Base-by-base conservation (phyloP, 1,284 basidiomycete species). In the Rhodofomes roseus region DNA sequence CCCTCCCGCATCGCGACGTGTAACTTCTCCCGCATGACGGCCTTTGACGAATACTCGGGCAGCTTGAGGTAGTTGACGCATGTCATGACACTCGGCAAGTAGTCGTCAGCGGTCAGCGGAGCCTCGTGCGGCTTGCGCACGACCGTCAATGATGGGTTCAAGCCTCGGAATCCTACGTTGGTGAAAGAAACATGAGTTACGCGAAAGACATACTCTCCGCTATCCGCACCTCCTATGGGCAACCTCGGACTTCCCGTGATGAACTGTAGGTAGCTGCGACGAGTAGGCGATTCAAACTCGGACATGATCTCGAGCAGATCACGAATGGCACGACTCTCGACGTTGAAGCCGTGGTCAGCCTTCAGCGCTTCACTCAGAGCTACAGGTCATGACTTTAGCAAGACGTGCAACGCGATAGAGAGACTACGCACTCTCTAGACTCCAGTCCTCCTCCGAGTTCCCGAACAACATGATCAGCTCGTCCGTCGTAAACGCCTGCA, bases 51-150 rank as follows among this genome's bases (percentile, higher is more conserved):
- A 73, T 97, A 98, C 70, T 96, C 93, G 1, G 95, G 95, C 67
- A 97, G 77, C 75, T 98, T 98, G 70, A 98, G 79, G 71, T 96
- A 96, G 75, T 98, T 97, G 65, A 96, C 96, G 73, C 96, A 99
- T 11, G 96, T 98, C 96, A 98, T 98, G 50, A 98, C 96, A 71
- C 93, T 96, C 0, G 96, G 96, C 41, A 99, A 79, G 72, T 97
- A 97, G 73, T 97, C 93, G 73, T 99, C 95, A 1, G 96, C 93
- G 18, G 86, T 86, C 64, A 95, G 80, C 9, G 93, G 92, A 4
- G 92, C 79, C 74, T 98, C 97, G 68, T 96, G 95, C 20, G 94
- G 94, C 73, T 99, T 98, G 67, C 96, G 90, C 48, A 99, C 96
- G 12, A 99, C 95, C 1, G 97, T 99, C 63, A 99, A 82, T 14